phyloP scores from a whole-genome alignment of 139 green algal genomes.

The Volvox reticuliferus region DNA sequence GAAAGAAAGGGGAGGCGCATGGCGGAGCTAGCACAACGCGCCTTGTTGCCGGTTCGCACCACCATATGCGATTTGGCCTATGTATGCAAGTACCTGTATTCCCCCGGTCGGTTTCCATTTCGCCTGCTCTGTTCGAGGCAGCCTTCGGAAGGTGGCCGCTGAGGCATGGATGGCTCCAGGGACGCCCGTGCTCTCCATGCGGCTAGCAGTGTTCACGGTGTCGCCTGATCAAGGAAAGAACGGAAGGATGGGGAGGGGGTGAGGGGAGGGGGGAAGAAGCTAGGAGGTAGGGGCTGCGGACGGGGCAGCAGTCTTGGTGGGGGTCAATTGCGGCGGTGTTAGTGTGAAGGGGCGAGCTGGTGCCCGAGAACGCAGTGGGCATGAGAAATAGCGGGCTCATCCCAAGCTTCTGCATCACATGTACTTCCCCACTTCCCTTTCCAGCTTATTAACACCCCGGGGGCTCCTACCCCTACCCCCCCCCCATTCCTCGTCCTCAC shows the following conservation, averaged over 20 bases:
- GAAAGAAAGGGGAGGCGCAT: no score
- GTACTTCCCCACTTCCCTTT: not conserved
- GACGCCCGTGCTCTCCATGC: conserved; percentile 50
- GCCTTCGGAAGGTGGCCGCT: not conserved
- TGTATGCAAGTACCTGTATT: not conserved
- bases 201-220: conserved; percentile 40
- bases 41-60: no score
- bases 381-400: not conserved
- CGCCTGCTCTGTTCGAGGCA: not conserved
- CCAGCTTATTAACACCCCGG: not conserved
- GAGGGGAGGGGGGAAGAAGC: not conserved
- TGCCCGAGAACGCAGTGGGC: not conserved
- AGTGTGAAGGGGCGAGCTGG: not conserved
- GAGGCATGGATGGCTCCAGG: conserved; percentile 24
- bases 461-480: not conserved
- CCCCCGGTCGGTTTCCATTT: not conserved
- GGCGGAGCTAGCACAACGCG: no score
- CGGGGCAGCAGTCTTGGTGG: not conserved
- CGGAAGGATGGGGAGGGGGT: not conserved
- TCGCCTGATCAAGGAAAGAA: conserved; percentile 2
- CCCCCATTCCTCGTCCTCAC: not conserved
- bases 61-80: no score
- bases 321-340: no score
- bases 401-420: not conserved
- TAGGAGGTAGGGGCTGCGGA: not conserved